Evolutionary conservation across 106 monocot species (phyloP).

Genomic region (Dioscorea zingiberensis): DNA sequence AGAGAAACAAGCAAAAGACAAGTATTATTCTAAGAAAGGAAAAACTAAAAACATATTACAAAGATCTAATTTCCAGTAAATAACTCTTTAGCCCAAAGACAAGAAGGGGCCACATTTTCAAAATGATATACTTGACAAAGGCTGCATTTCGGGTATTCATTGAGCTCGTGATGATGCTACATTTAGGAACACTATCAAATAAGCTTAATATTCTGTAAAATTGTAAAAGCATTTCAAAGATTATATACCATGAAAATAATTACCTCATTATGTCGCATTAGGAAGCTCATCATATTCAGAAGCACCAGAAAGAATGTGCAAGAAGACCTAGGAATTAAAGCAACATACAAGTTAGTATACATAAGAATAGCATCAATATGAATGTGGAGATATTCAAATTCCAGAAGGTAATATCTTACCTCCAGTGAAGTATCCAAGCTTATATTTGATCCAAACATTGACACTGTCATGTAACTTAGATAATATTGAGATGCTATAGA

Average conservation of each 20-base stretch:
- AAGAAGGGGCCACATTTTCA: too few species aligned
- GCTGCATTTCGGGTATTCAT: too few species aligned
- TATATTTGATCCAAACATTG: conserved; percentile 94
- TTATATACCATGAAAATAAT: background rate
- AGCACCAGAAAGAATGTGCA: conserved; percentile 90
- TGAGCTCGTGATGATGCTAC: too few species aligned
- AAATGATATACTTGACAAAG: too few species aligned
- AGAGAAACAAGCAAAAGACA: too few species aligned
- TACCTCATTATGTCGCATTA: conserved; percentile 98
- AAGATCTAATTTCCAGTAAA: too few species aligned
- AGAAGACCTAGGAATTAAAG: conserved; percentile 48
- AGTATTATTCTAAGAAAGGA: too few species aligned
- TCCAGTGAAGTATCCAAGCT: conserved; percentile 72
- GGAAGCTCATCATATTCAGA: conserved; percentile 98
- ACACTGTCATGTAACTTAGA: conserved; percentile 82
- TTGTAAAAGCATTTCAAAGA: too few species aligned
- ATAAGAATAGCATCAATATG: background rate
- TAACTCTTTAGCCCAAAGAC: too few species aligned
- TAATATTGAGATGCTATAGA: conserved; percentile 95
- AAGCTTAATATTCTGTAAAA: too few species aligned
- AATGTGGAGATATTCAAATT: background rate
- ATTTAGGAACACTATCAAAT: too few species aligned
- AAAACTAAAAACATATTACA: too few species aligned
- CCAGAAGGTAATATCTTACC: conserved; percentile 29
- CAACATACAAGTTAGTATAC: background rate